phyloP scores from a whole-genome alignment of 495 filamentous ascomycete species.

The Trichoderma erinaceum region DNA sequence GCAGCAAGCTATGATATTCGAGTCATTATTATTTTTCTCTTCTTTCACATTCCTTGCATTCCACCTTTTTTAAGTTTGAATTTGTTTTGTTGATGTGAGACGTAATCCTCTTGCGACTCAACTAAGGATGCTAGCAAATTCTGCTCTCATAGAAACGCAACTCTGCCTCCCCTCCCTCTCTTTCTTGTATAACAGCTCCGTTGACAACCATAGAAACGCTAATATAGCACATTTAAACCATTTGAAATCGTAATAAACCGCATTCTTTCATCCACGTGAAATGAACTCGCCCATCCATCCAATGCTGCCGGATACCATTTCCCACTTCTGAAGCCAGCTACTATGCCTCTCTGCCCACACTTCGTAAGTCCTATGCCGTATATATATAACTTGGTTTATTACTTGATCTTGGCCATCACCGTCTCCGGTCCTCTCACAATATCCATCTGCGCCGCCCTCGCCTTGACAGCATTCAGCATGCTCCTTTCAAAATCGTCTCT shows the following conservation, averaged over 20 bases:
- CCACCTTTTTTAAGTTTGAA: neutral
- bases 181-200: neutral
- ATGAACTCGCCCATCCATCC: neutral
- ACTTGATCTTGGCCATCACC: conserved; percentile 85
- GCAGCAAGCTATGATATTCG: neutral
- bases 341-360: neutral
- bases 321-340: neutral
- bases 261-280: neutral
- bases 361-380: neutral
- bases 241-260: neutral
- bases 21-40: neutral
- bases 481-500: conserved; percentile 90
- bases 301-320: neutral
- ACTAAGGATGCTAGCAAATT: neutral
- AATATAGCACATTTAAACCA: conserved; percentile 5
- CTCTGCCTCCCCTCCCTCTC: neutral
- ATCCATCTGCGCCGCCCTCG: conserved; percentile 74
- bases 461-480: conserved; percentile 82
- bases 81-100: neutral
- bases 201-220: conserved; percentile 8
- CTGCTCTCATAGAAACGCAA: neutral
- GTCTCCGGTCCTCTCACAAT: conserved; percentile 75
- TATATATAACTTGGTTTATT: conserved; percentile 19
- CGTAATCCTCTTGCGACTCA: neutral
- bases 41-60: neutral